Evolutionary conservation across 306 rosid species (phyloP), one percentile per base, ranked within the genome.

Genomic region (Sicyos baderoa): DNA sequence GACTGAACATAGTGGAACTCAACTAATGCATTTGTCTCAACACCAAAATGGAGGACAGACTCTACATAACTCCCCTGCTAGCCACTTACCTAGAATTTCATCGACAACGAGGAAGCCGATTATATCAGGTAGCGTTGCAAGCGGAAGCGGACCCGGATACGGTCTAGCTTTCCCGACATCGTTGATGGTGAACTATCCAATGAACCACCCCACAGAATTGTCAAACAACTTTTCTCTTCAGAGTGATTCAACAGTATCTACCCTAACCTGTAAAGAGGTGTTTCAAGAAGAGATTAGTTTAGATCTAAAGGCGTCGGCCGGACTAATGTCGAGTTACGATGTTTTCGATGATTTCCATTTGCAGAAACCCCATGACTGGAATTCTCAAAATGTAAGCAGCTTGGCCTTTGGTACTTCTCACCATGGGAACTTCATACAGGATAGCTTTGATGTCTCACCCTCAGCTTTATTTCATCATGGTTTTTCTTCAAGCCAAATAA

Each of bases 331-430:
- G 23, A 90, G 84, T 73, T 94, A 88, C 51, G 96, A 86, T 78
- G 89, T 85, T 27, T 94, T 86, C 71, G 86, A 79, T 71, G 97
- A 94, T 70, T 72, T 90, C 78, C 76, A 80, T 49, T 88, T 83
- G 74, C 93, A 79, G 16, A 89, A 93, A 60, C 47, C 96, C 56
- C 87, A 83, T 64, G 91, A 89, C 49, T 93, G 96, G 98, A 92
- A 80, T 59, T 63, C 83, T 45, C 84, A 88, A 74, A 92, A 84
- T 74, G 74, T 80, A 7, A 82, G 90, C 73, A 83, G 89, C 72
- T 72, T 83, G 59, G 71, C 85, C 7, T 94, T 85, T 45, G 79
- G 82, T 64, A 75, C 86, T 74, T 77, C 89, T 27, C 96, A 81
- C 55, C 90, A 79, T 70, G 81, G 84, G 57, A 87, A 85, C 82